Base-by-base conservation (phyloP, 2,329 filamentous ascomycete species). In the Lojkania enalia region DNA sequence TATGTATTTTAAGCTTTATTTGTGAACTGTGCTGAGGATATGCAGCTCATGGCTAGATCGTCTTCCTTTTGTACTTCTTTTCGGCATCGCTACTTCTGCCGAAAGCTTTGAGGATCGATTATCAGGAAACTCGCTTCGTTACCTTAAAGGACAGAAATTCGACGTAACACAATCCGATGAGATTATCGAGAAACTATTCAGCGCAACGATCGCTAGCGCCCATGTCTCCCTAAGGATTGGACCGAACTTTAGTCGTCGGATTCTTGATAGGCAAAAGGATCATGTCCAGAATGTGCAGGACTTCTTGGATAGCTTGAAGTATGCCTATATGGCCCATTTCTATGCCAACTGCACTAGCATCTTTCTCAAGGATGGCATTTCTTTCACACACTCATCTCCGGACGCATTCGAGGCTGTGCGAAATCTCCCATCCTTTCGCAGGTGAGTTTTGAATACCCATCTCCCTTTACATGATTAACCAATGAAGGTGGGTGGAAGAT, bases 321-420 rank as follows among this genome's bases (percentile, higher is more conserved):
- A 92, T 69, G 83, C 85, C 1, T 90, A 90, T 62, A 91, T 95
- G 88, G 88, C 85, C 45, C 87, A 90, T 64, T 92, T 88, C 61
- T 92, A 89, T 57, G 86, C 86, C 29, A 92, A 90, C 55, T 82
- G 86, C 1, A 73, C 90, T 3, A 88, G 84, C 49, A 66, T 89
- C 3, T 76, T 92, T 23, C 67, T 84, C 7, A 71, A 71, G 12
- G 43, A 73, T 1, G 52, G 55, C 11, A 35, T 74, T 4, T 32
- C 58, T 4, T 54, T 62, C 30, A 46, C 63, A 6, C 55, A 73
- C 3, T 52, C 88, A 1, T 77, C 85, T 39, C 58, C 71, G 1
- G 80, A 86, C 48, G 85, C 88, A 53, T 66, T 86, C 5, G 81
- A 88, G 54, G 84, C 85, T 9, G 67, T 88, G 5, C 81, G 88